These are phyloP conservation scores for Beauveria medogensis DNA, from an alignment of 2,329 filamentous ascomycete species.

Conservation along the genomic window DNA sequence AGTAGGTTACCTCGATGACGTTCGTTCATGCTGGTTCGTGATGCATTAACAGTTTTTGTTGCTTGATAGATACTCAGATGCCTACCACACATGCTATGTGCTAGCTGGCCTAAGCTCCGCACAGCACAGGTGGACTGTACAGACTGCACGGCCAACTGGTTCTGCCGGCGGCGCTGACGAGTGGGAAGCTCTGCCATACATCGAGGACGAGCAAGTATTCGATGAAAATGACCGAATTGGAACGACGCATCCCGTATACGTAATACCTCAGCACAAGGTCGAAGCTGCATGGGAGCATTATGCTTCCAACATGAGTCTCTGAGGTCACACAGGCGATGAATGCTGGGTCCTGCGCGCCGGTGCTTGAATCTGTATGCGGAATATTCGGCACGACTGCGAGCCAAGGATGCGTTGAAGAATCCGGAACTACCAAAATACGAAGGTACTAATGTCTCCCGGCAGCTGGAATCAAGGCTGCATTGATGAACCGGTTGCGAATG, in stretches of 20 bases:
- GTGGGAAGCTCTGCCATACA: slow-evolving; percentile 42
- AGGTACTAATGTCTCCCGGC: not conserved
- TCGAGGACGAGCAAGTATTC: slow-evolving; percentile 54
- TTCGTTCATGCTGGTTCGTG: slow-evolving; percentile 10
- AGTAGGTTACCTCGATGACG: slow-evolving; percentile 45
- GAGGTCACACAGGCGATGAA: slow-evolving; percentile 18
- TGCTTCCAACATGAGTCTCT: slow-evolving; percentile 49
- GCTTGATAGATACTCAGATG: slow-evolving; percentile 59
- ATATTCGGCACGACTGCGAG: not conserved
- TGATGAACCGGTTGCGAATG: not conserved
- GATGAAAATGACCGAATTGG: slow-evolving; percentile 62
- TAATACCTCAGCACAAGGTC: slow-evolving; percentile 65
- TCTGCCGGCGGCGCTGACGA: slow-evolving; percentile 28
- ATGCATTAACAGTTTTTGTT: slow-evolving; percentile 3
- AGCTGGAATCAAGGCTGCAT: not conserved
- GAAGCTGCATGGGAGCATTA: slow-evolving; percentile 60
- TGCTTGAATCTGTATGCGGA: not conserved
- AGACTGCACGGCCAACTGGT: slow-evolving; percentile 23
- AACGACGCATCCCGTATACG: slow-evolving; percentile 75
- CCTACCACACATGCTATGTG: slow-evolving; percentile 90
- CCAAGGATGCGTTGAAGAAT: not conserved
- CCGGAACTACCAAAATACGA: not conserved
- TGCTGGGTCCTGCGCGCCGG: not conserved
- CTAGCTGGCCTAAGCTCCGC: slow-evolving; percentile 76
- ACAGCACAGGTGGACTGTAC: slow-evolving; percentile 58